Base-by-base conservation (phyloP, 768 basidiomycete genomes). In the Termitomyces heimii region DNA sequence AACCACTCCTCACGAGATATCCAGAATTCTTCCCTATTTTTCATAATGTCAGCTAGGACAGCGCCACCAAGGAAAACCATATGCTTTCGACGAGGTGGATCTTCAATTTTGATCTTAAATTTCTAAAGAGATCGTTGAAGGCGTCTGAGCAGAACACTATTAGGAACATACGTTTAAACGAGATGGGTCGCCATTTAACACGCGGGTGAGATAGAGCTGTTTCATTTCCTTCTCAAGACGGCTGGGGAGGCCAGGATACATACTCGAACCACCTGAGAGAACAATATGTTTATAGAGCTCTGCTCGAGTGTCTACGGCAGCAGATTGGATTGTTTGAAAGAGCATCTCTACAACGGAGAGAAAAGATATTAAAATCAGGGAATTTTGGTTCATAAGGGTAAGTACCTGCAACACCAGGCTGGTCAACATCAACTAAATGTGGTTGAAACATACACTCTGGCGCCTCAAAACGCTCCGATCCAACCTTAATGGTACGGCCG, bases 371-470 rank as follows among this genome's bases (percentile, higher is more conserved):
- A 10, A n/a, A 39, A 14, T 29, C 18, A 24, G 43, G 6, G 46
- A 13, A 39, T 28, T 13, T 13, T 8, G 1, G 16, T 5, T 39
- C 14, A 12, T 7, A 52, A 29, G 7, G 26, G 26, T 32, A 71
- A 78, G 43, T 57, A 92, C 92, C 92, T 75, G 95, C 95, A 49
- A 98, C 86, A 45, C 96, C 96, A 6, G 94, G 93, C 68, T 97
- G 95, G 70, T 99, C 97, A 47, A 98, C 77, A 65, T 99, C 96
- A 46, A 98, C 94, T 4, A 99, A 82, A 71, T 96, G 92, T 22
- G 97, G 97, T 70, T 99, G 96, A 87, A 99, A 98, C 94, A 98
- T 94, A 75, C 97, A 98, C 74, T 99, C 97, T 5, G 97, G 96
- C 13, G 96, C 97, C 73, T 98, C 96, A 68, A 98, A 99, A 13